A percentile compares a stretch with the other conserved stretches of the same genome.
These are phyloP conservation scores for Thelonectria olida DNA, from an alignment of 2,329 filamentous ascomycete species.

Conservation along the genomic window DNA sequence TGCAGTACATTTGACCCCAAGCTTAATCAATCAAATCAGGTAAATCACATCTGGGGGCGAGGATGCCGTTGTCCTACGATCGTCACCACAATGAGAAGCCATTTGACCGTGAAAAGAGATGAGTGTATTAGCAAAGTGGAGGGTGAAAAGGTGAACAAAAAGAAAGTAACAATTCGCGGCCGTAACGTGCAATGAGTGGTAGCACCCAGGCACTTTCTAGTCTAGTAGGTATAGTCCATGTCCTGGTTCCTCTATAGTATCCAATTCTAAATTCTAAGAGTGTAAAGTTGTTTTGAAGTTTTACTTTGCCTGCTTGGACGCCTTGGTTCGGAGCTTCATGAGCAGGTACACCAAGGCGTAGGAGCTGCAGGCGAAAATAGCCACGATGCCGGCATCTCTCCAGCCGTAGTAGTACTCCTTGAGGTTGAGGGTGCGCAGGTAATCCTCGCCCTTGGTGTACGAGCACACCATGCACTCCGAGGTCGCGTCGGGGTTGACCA, in stretches of 20 bases:
- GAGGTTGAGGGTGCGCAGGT: slow-evolving; percentile 67
- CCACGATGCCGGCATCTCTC: slow-evolving; percentile 70
- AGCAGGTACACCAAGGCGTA: slow-evolving; percentile 58
- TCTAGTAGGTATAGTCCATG: not conserved
- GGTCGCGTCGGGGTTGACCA: slow-evolving; percentile 69
- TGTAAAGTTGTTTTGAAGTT: not conserved
- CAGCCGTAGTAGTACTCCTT: slow-evolving; percentile 71
- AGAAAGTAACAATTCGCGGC: slow-evolving; percentile 8
- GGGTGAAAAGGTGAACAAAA: not conserved
- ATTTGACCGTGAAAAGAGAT: not conserved
- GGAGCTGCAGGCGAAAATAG: slow-evolving; percentile 63
- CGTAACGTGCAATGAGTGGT: not conserved
- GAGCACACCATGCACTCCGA: slow-evolving; percentile 68
- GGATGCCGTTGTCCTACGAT: no score
- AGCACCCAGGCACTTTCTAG: not conserved
- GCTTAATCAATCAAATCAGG: no score
- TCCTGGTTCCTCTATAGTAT: not conserved
- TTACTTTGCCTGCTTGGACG: slow-evolving; percentile 56
- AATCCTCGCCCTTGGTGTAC: slow-evolving; percentile 67
- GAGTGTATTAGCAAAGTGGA: not conserved
- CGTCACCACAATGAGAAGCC: no score
- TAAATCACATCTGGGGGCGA: no score
- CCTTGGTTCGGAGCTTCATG: slow-evolving; percentile 60
- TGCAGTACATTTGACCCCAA: no score
- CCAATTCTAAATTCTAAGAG: not conserved